Conservation (phyloP, 2,329 filamentous ascomycete genomes). For the Fusarium ramigenum region DNA sequence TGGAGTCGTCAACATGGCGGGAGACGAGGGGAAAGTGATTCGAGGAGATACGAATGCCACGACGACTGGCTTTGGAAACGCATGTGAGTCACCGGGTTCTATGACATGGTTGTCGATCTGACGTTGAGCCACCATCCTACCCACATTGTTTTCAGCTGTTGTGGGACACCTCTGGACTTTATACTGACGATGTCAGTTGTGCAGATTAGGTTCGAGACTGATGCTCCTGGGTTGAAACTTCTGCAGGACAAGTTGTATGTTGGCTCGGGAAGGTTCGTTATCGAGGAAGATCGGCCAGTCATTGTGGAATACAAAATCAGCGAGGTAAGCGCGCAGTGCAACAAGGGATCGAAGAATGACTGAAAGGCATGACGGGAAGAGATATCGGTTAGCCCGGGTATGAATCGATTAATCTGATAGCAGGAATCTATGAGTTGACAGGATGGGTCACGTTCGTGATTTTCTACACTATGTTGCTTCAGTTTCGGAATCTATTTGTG, state of each 20-base stretch:
- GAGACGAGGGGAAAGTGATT: slow-evolving; percentile 48
- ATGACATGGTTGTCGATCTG: not conserved
- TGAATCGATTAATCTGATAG: not conserved
- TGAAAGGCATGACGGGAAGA: not conserved
- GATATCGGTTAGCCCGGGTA: not conserved
- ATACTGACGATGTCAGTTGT: slow-evolving; percentile 44
- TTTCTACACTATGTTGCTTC: slow-evolving; percentile 4
- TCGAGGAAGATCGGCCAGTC: slow-evolving; percentile 46
- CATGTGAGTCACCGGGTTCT: slow-evolving; percentile 45
- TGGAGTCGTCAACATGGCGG: slow-evolving; percentile 49
- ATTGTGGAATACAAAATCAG: slow-evolving; percentile 57
- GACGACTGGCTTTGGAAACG: slow-evolving; percentile 52
- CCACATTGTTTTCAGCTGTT: not conserved
- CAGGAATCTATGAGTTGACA: not conserved
- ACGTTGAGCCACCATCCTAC: not conserved
- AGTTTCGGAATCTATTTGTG: slow-evolving; percentile 37
- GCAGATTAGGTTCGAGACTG: slow-evolving; percentile 52
- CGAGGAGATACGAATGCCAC: slow-evolving; percentile 48
- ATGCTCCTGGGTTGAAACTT: slow-evolving; percentile 46
- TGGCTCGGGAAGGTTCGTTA: slow-evolving; percentile 53
- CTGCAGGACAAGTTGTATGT: slow-evolving; percentile 54
- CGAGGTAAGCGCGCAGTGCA: slow-evolving; percentile 46
- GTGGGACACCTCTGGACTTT: not conserved
- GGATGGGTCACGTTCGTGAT: not conserved
- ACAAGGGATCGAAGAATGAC: slow-evolving; percentile 1